These are phyloP conservation scores for Pochonia chlamydosporia DNA, from an alignment of 2,329 filamentous ascomycete species.

Conservation along the genomic window DNA sequence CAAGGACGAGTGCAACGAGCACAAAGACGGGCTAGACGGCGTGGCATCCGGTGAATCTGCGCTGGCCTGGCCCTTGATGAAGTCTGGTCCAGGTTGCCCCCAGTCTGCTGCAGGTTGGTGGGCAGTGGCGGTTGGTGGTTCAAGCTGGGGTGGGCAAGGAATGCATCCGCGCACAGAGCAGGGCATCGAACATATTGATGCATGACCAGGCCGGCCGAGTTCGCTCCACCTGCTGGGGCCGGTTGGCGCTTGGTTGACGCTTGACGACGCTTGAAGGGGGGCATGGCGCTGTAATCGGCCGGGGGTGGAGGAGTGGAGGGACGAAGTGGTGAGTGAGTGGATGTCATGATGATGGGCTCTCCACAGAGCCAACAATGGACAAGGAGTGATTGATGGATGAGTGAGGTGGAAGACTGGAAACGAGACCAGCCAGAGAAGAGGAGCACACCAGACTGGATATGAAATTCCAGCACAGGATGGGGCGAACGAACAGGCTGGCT, in stretches of 20 bases:
- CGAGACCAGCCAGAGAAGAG: too few relatives aligned
- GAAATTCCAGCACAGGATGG: too few relatives aligned
- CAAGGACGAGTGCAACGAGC: too few relatives aligned
- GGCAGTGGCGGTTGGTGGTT: neutral
- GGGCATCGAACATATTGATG: too few relatives aligned
- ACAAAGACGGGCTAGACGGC: neutral
- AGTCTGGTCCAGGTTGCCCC: too few relatives aligned
- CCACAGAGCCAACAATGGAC: neutral
- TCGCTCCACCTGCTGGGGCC: conserved; percentile 4
- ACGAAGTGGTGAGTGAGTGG: neutral
- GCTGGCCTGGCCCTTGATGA: neutral
- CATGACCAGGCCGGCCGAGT: conserved; percentile 4
- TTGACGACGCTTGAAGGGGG: neutral
- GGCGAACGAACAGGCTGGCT: too few relatives aligned
- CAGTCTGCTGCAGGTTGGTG: too few relatives aligned
- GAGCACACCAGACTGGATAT: too few relatives aligned
- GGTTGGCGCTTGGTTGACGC: neutral
- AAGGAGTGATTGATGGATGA: too few relatives aligned
- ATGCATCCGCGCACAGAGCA: too few relatives aligned
- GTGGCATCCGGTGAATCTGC: neutral
- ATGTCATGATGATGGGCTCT: neutral
- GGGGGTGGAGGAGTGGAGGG: conserved; percentile 2
- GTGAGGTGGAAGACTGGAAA: neutral
- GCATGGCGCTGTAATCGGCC: conserved; percentile 1
- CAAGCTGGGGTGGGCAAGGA: too few relatives aligned